Evolutionary conservation across 1,139 yeast species (phyloP), one percentile per base, ranked within the genome.

Genomic region (Kurtzmaniella quercitrusa): DNA sequence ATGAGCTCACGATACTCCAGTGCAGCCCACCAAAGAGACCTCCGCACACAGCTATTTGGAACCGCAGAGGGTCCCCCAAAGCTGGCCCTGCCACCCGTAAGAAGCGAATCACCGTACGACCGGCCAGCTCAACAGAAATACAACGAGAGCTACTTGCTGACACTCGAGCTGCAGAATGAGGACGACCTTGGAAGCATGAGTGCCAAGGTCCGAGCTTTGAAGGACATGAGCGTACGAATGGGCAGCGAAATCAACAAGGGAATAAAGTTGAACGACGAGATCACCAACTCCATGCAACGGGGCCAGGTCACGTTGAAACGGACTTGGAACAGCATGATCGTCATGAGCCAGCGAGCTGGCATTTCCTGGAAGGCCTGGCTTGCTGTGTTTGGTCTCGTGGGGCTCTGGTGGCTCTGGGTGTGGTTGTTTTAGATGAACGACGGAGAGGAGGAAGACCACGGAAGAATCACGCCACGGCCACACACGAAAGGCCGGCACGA

Each of bases 241-340:
- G 96, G 96, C 2, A 80, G 79, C 39, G 95, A 90, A 59, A 91
- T 90, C 51, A 81, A 87, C 54, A 83, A 82, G 52, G 81, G 91
- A 25, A 81, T 82, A 50, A 66, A 79, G 48, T 67, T 85, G 46
- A 73, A 88, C 48, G 79, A 76, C 47, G 77, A 77, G 21, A 68
- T 87, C 51, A 74, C 79, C 43, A 70, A 73, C 46, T 53, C 57
- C 23, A 68, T 73, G 52, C 77, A 71, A 53, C 57, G 58, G 48
- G 78, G 78, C 9, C 65, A 62, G 49, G 58, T 71, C 37, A 71
- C 77, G 37, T 68, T 78, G 62, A 85, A 82, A 53, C 78, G 75
- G 51, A 88, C 95, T 1, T 84, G 80, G 63, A 78, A 73, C 51
- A 73, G 79, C 47, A 86, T 89, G 95, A 73, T 85, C 59, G 67